Base-by-base conservation (phyloP, 345 rosid species). In the Zanthoxylum bungeanum region DNA sequence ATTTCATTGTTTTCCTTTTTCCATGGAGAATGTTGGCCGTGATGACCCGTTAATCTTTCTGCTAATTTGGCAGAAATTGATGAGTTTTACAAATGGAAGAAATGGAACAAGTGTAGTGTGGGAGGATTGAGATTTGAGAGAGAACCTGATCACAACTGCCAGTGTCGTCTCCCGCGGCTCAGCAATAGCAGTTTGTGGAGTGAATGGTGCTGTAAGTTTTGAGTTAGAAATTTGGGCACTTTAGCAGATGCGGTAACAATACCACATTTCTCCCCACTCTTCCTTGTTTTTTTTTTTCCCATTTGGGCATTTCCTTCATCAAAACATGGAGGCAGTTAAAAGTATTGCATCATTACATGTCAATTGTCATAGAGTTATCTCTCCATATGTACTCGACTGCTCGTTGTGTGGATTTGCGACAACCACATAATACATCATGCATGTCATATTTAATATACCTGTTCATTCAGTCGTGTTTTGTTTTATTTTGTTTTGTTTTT, bases 11-110 rank as follows among this genome's bases (percentile, higher is more conserved):
- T 68, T n/a, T 78, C 58, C 63, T 59, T 37, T 76, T 57, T 46
- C 34, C 71, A 62, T 66, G 68, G 70, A 56, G 59, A 66, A 70
- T 73, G 77, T 71, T 66, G 82, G 73, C 34, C 46, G 65, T 69
- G 76, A 73, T 73, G 80, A 68, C 82, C 69, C 71, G 37, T 25
- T 34, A 47, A 77, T 59, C 59, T 42, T 3, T 81, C 82, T 78
- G 82, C 82, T 60, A 40, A 62, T 76, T 65, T 67, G 69, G 80
- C 80, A 66, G 82, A 76, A 60, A 77, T 27, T 27, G 49, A 62
- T 74, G 30, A 28, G n/a, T 9, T 69, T 56, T 42, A 30, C 63
- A 53, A 59, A 76, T 69, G 25, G 21, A 69, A 44, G 73, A 53
- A 57, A 37, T 17, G 62, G 75, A 73, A 60, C 70, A 59, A 44